Evolutionary conservation across 306 rosid species (phyloP), one percentile per base, ranked within the genome.

Genomic region (Senna tora): DNA sequence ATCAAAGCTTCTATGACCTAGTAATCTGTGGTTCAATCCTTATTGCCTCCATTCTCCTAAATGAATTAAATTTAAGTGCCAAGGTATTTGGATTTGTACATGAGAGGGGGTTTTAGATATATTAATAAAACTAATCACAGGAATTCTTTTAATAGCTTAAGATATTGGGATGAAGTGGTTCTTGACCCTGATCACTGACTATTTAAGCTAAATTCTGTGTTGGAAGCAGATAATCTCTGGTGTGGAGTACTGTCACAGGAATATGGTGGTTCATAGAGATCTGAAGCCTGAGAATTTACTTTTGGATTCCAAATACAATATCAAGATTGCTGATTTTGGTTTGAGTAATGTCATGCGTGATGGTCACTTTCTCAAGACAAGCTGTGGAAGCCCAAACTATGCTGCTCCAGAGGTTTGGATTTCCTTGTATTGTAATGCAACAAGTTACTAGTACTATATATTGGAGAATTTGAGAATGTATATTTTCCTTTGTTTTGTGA

Each of bases 321-420:
- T 88, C 42, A 92, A 92, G 79, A 90, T 92, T 79, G 98, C 98
- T 71, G 96, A 90, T 85, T 92, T 92, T 79, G 98, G 98, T 53
- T 81, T 92, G 60, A 92, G 98, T 87, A 92, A 85, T 73, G 78
- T 92, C 43, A 90, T 93, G 98, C 89, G 91, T 15, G 98, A 51
- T 5, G 28, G 28, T 52, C 13, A 20, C 13, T 52, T 39, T 36
- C 77, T 92, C 8, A 87, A 89, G 81, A 92, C 97, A 43, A 89
- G 96, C 71, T 92, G 97, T 75, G 97, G 97, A 58, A 92, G 97
- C 84, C 94, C 94, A n/a, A 84, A 87, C 75, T 92, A 92, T 82
- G 97, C 96, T 66, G 97, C 97, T 39, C 97, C 97, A 4, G 97
- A 92, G 94, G 97, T 80, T 55, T 67, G 76, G 50, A 77, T 41